A percentile compares a stretch with the other conserved stretches of the same genome.
Evolutionary conservation across 257 asterid species (phyloP).

Genomic region (Jasminum sambac): DNA sequence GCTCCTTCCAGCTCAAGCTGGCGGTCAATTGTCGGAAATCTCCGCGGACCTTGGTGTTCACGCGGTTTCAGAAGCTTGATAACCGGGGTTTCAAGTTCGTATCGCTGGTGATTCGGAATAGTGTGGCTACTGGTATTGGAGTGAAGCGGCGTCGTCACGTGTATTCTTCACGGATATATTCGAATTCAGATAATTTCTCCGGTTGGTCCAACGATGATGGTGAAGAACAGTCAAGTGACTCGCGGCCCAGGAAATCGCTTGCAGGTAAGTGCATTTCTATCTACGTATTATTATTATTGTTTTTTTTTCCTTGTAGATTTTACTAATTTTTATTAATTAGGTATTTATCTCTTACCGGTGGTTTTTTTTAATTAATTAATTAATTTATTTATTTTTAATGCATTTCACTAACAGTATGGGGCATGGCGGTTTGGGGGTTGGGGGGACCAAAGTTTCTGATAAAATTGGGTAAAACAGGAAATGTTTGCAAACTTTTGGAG

Average conservation of each 20-base stretch:
- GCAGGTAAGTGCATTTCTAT: constrained; percentile 47
- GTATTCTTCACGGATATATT: constrained; percentile 50
- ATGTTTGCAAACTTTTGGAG: too few species aligned
- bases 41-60: constrained; percentile 29
- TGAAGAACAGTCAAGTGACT: constrained; percentile 41
- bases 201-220: constrained; percentile 72
- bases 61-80: constrained; percentile 46
- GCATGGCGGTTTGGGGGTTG: too few species aligned
- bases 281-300: neutral
- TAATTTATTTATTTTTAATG: neutral
- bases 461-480: too few species aligned
- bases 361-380: too few species aligned
- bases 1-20: constrained; percentile 84
- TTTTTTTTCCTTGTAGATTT: neutral
- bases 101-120: constrained; percentile 42
- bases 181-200: constrained; percentile 58
- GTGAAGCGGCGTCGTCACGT: constrained; percentile 43
- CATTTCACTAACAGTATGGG: constrained; percentile 12
- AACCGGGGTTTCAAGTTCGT: constrained; percentile 39
- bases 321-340: neutral
- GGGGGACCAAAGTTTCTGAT: too few species aligned
- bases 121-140: constrained; percentile 40
- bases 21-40: constrained; percentile 53
- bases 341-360: neutral
- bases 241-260: constrained; percentile 48